Evolutionary conservation across 768 basidiomycete species (phyloP).

Genomic region (Rhizopogon rudus): DNA sequence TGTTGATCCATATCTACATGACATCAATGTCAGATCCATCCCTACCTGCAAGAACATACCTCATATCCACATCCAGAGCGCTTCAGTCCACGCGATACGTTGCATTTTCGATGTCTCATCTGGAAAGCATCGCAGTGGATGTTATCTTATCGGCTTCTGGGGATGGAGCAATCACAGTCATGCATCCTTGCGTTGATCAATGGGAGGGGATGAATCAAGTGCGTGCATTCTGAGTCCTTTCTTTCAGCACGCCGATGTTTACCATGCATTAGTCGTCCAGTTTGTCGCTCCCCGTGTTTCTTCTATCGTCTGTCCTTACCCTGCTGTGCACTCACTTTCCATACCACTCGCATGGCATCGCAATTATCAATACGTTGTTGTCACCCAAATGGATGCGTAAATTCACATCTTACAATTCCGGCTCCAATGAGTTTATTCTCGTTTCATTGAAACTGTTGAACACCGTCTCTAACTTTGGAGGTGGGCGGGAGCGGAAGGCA

Average conservation of each 20-base stretch:
- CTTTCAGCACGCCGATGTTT: neutral
- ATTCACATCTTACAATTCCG: constrained; percentile 58
- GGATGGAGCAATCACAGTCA: neutral
- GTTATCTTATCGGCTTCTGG: neutral
- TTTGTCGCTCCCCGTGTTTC: constrained; percentile 40
- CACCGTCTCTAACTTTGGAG: constrained; percentile 55
- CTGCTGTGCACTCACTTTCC: constrained; percentile 67
- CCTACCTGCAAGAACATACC: neutral
- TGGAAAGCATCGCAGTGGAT: neutral
- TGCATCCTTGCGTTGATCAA: neutral
- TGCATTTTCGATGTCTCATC: neutral
- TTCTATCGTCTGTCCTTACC: constrained; percentile 55
- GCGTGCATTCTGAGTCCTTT: constrained; percentile 12
- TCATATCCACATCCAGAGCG: neutral
- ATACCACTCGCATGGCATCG: constrained; percentile 56
- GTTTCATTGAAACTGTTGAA: constrained; percentile 62
- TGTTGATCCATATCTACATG: neutral
- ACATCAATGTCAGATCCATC: neutral
- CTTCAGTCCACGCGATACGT: neutral
- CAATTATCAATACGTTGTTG: constrained; percentile 59
- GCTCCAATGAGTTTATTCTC: constrained; percentile 60
- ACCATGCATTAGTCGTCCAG: constrained; percentile 33
- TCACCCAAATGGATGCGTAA: constrained; percentile 49
- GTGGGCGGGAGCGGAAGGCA: constrained; percentile 58
- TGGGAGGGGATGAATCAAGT: constrained; percentile 57